Base-by-base conservation (phyloP, 2,329 filamentous ascomycete species). In the Teratosphaeria gauchensis region DNA sequence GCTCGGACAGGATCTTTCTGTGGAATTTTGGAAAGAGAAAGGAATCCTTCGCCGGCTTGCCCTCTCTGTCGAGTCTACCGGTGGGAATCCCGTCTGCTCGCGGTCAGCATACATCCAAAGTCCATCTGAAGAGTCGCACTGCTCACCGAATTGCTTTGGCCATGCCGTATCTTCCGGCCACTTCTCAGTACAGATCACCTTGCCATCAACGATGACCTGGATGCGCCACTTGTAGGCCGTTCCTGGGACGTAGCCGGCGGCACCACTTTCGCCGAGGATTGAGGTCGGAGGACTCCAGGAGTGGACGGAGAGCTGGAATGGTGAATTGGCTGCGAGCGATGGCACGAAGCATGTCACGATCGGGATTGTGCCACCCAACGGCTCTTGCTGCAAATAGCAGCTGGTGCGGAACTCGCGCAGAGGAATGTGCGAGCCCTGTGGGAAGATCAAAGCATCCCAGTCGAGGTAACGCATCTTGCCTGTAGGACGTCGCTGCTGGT, bases 371-470 rank as follows among this genome's bases (percentile, higher is more conserved):
- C 52, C 56, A 5, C 55, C 38, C 14, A 32, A 16, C 8, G 32
- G 52, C n/a, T 55, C 54, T 33, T 57, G 56, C 21, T 60, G 59
- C 33, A 87, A 84, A 70, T 88, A 87, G 71, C 89, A 95, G 61
- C 83, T 80, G 7, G 89, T 89, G 69, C 85, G 86, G 79, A 94
- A 95, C 73, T 95, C 90, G 72, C 89, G 88, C 58, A 92, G 74
- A 0, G 90, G 90, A 12, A 87, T 75, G 66, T 84, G 85, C 65
- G 80, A 62, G 61, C 73, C 74, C 16, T 77, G 76, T 0, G 89
- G 86, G 71, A 95, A 95, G 61, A 95, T 78, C 51, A 95, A 82
- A 58, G 94, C 82, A 68, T 95, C 90, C 90, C 90, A 95, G 68
- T 90, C 85, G 66, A 90, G 83, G 78, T 88, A 95, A 60, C 90